Base-by-base conservation (phyloP, 2,329 filamentous ascomycete genomes). In the Coleophoma eucalyptorum region DNA sequence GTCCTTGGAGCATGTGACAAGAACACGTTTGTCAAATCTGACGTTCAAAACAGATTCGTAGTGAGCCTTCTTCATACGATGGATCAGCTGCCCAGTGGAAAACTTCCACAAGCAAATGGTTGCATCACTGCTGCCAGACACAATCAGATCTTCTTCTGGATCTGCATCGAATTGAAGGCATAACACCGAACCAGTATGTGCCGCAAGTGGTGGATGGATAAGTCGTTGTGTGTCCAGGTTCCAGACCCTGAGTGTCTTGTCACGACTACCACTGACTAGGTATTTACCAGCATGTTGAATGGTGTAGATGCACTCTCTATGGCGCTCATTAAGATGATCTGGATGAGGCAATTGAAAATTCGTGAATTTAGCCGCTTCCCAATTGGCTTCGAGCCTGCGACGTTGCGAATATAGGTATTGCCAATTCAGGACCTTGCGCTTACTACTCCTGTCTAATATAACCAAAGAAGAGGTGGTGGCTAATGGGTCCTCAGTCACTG, bases 1-100 rank as follows among this genome's bases (percentile, higher is more conserved):
- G 69, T 99, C 94, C 67, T 99, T 99, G 45, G 93, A 97, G 63
- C 94, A 97, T 0, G 94, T 99, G 12, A 97, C 90, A 4, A 99
- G 77, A 55, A 95, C 95, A 8, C 90, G 83, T 58, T 90, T 86
- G 65, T 97, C 92, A 59, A 97, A 99, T 54, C 89, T 83, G 50
- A 99, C 83, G 63, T 97, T 97, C 15, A 99, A 75, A 0, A 99
- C 92, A 0, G 93, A 96, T 68, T 99, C 94, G 31, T 78, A 75
- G 66, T 99, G 94, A 0, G 93, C 93, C 42, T 82, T 77, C 1
- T 77, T 76, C 32, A 97, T 81, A 51, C 84, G 84, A 62, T 92
- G 88, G 12, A 97, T 70, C 34, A 90, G 80, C 62, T 92, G 76
- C 3, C 94, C 94, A 0, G 92, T 97, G 0, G 91, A 96, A 64